Conservation (phyloP, 306 rosid species). For the Erythrophleum fordii region DNA sequence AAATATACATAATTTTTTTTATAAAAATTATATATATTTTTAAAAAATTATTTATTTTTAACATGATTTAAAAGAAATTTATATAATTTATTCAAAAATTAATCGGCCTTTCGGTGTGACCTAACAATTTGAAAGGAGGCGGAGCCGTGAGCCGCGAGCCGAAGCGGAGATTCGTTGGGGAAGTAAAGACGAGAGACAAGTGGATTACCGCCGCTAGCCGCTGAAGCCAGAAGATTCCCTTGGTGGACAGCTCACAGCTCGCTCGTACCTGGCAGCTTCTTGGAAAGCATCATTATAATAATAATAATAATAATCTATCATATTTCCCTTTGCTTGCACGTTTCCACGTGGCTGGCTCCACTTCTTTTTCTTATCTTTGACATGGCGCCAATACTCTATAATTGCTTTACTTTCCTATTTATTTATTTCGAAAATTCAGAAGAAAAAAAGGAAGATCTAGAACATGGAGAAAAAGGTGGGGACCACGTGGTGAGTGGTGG, state of each 20-base stretch:
- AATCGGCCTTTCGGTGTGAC: too few species aligned
- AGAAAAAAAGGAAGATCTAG: not conserved
- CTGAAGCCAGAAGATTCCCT: not conserved
- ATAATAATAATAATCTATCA: not conserved
- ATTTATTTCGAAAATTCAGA: not conserved
- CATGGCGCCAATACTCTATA: not conserved
- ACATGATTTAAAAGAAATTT: too few species aligned
- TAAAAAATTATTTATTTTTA: too few species aligned
- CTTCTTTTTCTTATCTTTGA: not conserved
- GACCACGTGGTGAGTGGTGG: not conserved
- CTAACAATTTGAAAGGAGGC: not conserved
- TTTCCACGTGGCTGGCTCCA: slow-evolving; percentile 32
- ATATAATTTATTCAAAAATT: too few species aligned
- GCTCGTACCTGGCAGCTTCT: not conserved
- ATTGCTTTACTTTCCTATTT: not conserved
- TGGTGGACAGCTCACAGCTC: not conserved
- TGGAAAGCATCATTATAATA: not conserved
- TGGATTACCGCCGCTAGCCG: not conserved
- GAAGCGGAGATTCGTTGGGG: slow-evolving; percentile 1
- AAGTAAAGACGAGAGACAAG: not conserved
- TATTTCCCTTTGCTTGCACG: slow-evolving; percentile 33
- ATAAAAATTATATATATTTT: too few species aligned
- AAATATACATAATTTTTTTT: too few species aligned
- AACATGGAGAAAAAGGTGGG: not conserved
- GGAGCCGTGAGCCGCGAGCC: not conserved